Base-by-base conservation (phyloP, 805 yeast species). In the Wickerhamiella occidentalis region DNA sequence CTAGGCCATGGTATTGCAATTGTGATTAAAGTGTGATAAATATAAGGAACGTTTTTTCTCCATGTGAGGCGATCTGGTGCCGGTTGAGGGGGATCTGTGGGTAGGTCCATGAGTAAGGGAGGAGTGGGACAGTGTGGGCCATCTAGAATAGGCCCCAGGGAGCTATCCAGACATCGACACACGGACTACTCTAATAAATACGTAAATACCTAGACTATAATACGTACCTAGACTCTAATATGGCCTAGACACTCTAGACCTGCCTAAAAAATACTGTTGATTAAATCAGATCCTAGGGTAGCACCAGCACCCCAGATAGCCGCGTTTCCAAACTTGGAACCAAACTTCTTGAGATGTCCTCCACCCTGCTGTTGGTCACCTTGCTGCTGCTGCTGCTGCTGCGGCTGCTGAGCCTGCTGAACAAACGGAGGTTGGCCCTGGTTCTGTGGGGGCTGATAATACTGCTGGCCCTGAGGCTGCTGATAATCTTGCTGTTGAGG, bases 301-400 rank as follows among this genome's bases (percentile, higher is more conserved):
- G 95, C 95, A 70, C 96, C 96, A 7, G 94, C 95, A 66, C 96
- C 96, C 55, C 85, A 88, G 41, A 86, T 79, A 18, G 90, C 87
- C 18, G 96, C 92, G 56, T 85, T 78, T 52, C 94, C 94, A 50
- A 87, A 66, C 66, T 84, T 81, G 55, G 82, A 73, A 26, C 90
- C 92, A 57, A 84, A 41, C 38, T 46, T 30, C 50, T 48, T 44
- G 26, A 53, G 38, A 17, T 35, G 53, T 2, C 50, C 54, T 13
- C 47, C 43, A 7, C 42, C n/a, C n/a, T n/a, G n/a, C n/a, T n/a
- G n/a, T n/a, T 49, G 54, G n/a, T n/a, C 45, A 22, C 40, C 48
- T 18, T 48, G 52, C 11, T 47, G 51, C 37, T 47, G 49, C 51
- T 50, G 54, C 45, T 46, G 48, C 44, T 38, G 45, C 49, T 36